Base-by-base conservation (phyloP, 495 filamentous ascomycete species). In the Aspergillus asperescens region DNA sequence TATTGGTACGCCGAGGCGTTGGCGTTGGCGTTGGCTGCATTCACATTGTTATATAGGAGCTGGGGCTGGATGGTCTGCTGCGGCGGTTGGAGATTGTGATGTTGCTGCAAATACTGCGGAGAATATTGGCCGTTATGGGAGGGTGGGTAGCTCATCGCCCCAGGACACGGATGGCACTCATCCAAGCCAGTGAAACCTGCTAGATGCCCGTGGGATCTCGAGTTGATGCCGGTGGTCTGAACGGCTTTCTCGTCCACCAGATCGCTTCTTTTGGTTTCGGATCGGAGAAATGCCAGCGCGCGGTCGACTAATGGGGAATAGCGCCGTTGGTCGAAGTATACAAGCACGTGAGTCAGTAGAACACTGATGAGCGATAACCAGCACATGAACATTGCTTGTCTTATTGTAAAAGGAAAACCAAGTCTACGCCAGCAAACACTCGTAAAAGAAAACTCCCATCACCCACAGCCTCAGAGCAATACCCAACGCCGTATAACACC, bases 101-200 rank as follows among this genome's bases (percentile, higher is more conserved):
- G 58, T 47, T 68, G 61, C 38, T 69, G 69, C 53, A 69, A 65
- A 44, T 74, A 73, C 50, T 69, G 68, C 54, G 73, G 55, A 49
- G 64, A 66, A 59, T 69, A 74, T 61, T 71, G 72, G 54, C 69
- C 69, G 61, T 71, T 64, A 55, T 72, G 65, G 44, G 72, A 69
- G 43, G 73, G 71, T 71, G 71, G 70, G 57, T 66, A 76, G 70
- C 68, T 76, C 73, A 76, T 76, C 62, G 68, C 73, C 71, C 64
- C 67, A 59, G 62, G 52, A 63, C 64, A 45, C 58, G 55, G 52
- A 58, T 61, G 48, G 57, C 54, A 50, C 44, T 56, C 52, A 56
- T 60, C 37, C 41, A 54, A 59, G 41, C 54, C 39, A 56, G 56
- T 48, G 50, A 35, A 48, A 55, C 48, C 45, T 60, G 52, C 52